These are phyloP conservation scores for Leishmania braziliensis DNA, from an alignment of 208 protist genomes.

Conservation along the genomic window DNA sequence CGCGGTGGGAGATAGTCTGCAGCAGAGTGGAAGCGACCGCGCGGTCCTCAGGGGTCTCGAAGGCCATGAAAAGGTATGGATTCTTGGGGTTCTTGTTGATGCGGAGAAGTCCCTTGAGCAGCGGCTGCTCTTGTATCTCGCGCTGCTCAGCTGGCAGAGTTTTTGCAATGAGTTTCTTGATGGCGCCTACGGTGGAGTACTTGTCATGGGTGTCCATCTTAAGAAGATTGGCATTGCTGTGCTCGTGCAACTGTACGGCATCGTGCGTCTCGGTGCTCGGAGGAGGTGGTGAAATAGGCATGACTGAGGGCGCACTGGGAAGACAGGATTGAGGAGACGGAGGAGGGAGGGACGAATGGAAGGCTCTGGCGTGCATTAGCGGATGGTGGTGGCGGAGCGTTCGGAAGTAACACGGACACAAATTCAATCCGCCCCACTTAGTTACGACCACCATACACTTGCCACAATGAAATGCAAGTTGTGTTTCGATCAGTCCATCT, in stretches of 20 bases:
- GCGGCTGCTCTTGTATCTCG: conserved; percentile 34
- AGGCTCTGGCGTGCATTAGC: not conserved
- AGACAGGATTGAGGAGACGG: conserved; percentile 7
- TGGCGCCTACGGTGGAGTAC: conserved; percentile 71
- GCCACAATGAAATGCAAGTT: not conserved
- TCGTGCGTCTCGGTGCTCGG: conserved; percentile 9
- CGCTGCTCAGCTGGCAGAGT: conserved; percentile 35
- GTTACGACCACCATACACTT: not conserved
- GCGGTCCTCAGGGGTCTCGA: conserved; percentile 64
- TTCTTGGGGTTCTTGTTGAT: conserved; percentile 90
- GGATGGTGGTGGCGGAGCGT: not conserved
- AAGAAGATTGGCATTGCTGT: conserved; percentile 87
- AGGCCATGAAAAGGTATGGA: conserved; percentile 77
- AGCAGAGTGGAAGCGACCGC: conserved; percentile 48
- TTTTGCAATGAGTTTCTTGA: conserved; percentile 83
- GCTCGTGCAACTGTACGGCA: conserved; percentile 49
- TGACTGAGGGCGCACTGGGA: not conserved
- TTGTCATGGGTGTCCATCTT: conserved; percentile 90
- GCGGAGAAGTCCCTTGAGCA: conserved; percentile 75
- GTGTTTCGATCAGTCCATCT: not conserved
- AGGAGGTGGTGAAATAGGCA: conserved; percentile 15
- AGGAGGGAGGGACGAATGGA: not conserved
- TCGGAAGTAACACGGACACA: not conserved
- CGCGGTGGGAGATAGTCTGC: conserved; percentile 48
- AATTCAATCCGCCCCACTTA: not conserved